Evolutionary conservation across 331 rosid species (phyloP).

Genomic region (Arachis monticola): DNA sequence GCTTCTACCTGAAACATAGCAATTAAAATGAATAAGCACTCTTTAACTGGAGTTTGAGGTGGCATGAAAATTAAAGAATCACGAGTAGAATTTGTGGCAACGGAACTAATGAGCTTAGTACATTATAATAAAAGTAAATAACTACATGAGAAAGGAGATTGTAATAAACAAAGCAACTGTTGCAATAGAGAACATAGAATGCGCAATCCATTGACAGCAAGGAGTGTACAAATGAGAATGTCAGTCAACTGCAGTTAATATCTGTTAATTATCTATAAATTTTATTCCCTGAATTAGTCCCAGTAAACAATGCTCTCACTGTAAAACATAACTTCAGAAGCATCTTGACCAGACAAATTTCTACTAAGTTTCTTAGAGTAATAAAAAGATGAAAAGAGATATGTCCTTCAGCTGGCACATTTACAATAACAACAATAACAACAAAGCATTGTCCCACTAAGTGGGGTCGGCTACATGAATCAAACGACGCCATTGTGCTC

Average conservation of each 20-base stretch:
- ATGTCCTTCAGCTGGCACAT: slow-evolving; percentile 6
- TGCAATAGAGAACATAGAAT: slow-evolving; percentile 14
- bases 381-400: slow-evolving; percentile 5
- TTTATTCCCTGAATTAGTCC: background rate
- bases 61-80: background rate
- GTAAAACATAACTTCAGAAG: background rate
- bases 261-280: slow-evolving; percentile 3
- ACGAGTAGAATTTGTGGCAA: background rate
- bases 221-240: slow-evolving; percentile 18
- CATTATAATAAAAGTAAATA: slow-evolving; percentile 30
- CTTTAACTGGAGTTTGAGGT: slow-evolving; percentile 3
- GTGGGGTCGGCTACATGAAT: too few relatives aligned
- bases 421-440: slow-evolving; percentile 17
- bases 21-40: slow-evolving; percentile 29
- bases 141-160: slow-evolving; percentile 12
- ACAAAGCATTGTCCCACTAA: background rate
- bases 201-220: slow-evolving; percentile 13
- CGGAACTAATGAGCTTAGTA: slow-evolving; percentile 11
- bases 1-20: slow-evolving; percentile 72
- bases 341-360: slow-evolving; percentile 18
- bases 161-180: slow-evolving; percentile 49
- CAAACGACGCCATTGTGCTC: too few relatives aligned
- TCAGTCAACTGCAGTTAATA: slow-evolving; percentile 15
- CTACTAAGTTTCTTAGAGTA: background rate
- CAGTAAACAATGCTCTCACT: slow-evolving; percentile 7